Evolutionary conservation across 768 basidiomycete species (phyloP).

Genomic region (Flagelloscypha sp.): DNA sequence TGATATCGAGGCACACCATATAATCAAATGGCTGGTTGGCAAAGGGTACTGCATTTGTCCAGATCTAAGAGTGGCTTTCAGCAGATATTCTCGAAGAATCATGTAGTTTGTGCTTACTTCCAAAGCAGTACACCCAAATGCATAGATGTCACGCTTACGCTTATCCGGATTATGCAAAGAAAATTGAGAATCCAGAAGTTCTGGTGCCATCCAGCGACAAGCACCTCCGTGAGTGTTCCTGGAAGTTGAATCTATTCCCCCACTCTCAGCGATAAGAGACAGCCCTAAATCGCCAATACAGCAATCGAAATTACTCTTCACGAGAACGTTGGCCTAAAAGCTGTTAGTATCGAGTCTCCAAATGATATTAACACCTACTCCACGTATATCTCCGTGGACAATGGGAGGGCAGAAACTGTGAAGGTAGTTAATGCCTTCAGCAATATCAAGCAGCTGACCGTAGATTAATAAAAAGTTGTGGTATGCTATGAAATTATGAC

Average conservation of each 20-base stretch:
- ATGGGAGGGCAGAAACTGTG: constrained; percentile 15
- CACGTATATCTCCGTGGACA: constrained; percentile 26
- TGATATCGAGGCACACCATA: too few species aligned
- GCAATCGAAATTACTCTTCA: constrained; percentile 15
- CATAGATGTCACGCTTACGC: constrained; percentile 12
- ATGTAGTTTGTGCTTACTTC: too few species aligned
- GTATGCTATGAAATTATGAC: constrained; percentile 1
- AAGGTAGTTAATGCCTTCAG: constrained; percentile 20
- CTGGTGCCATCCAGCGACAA: constrained; percentile 21
- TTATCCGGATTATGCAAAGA: too few species aligned
- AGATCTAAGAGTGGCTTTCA: too few species aligned
- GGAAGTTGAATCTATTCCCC: constrained; percentile 14
- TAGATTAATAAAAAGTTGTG: background rate
- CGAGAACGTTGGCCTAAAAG: constrained; percentile 18
- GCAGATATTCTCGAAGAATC: too few species aligned
- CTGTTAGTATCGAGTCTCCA: background rate
- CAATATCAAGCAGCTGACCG: constrained; percentile 17
- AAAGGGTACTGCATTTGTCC: too few species aligned
- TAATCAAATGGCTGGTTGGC: too few species aligned
- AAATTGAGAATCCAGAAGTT: constrained; percentile 15
- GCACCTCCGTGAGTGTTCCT: constrained; percentile 14
- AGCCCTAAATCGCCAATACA: constrained; percentile 22
- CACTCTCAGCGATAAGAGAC: too few species aligned
- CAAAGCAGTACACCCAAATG: constrained; percentile 11
- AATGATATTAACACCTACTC: constrained; percentile 13